phyloP scores from a whole-genome alignment of 495 filamentous ascomycete species.

The Trichoderma asperelloides region DNA sequence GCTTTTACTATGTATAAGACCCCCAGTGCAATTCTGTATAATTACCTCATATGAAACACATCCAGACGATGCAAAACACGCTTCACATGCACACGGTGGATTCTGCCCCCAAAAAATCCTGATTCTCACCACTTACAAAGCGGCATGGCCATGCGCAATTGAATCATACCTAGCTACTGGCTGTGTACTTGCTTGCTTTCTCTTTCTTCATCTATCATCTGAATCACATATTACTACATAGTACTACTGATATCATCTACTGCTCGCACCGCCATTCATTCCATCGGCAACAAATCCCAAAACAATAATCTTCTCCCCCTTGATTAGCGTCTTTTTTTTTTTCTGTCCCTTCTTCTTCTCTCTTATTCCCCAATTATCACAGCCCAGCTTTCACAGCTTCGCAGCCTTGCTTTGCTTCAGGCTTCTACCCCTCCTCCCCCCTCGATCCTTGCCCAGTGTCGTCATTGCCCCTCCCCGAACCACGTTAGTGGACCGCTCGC shows the following conservation, averaged over 20 bases:
- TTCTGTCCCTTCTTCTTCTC: no score
- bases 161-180: not conserved
- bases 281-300: not conserved
- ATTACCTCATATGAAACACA: slow-evolving; percentile 1
- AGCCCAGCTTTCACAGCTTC: not conserved
- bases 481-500: not conserved
- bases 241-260: not conserved
- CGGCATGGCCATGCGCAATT: not conserved
- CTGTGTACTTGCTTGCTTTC: not conserved
- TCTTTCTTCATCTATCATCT: not conserved
- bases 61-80: not conserved
- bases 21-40: not conserved
- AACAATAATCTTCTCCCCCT: not conserved
- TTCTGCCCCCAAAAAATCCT: not conserved
- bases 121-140: not conserved
- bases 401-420: not conserved
- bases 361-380: no score
- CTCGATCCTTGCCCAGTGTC: not conserved
- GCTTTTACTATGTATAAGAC: no score
- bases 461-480: slow-evolving; percentile 5
- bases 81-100: not conserved
- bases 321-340: not conserved
- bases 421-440: slow-evolving; percentile 3
- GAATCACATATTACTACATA: not conserved
- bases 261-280: not conserved